Conservation (phyloP, 2,329 filamentous ascomycete species). For the Decorospora gaudefroyi region DNA sequence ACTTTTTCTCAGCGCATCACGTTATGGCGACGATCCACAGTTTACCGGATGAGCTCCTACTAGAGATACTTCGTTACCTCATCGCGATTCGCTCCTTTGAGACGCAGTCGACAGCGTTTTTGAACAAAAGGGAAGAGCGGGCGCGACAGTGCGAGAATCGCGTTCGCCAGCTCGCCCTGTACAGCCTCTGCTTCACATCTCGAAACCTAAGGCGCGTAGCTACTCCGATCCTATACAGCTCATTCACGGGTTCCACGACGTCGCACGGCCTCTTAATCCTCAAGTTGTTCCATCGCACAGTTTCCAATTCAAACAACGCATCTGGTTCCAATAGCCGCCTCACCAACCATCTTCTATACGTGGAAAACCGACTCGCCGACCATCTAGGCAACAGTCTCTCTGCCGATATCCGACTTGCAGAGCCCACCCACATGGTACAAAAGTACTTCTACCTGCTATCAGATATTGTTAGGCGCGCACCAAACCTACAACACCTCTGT, state of each 20-base stretch:
- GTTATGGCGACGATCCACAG: conserved; percentile 2
- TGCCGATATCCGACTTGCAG: conserved; percentile 10
- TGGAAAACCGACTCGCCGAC: conserved; percentile 35
- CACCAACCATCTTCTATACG: conserved; percentile 22
- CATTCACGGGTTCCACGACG: conserved; percentile 27
- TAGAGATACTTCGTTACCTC: conserved; percentile 22
- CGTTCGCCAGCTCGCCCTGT: conserved; percentile 18
- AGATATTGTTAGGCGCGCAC: conserved; percentile 17
- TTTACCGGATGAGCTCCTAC: conserved; percentile 33
- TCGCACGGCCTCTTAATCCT: conserved; percentile 20
- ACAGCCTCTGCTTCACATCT: conserved; percentile 28
- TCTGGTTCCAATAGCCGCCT: conserved; percentile 5
- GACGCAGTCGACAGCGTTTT: conserved; percentile 29
- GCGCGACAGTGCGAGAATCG: conserved; percentile 33
- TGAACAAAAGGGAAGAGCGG: conserved; percentile 19
- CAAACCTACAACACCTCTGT: conserved; percentile 30
- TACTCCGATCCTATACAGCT: conserved; percentile 30
- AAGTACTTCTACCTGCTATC: conserved; percentile 31
- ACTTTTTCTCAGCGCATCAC: no score
- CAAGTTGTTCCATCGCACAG: conserved; percentile 22
- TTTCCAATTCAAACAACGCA: conserved; percentile 1
- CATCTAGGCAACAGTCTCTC: conserved; percentile 25
- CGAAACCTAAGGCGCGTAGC: conserved; percentile 23
- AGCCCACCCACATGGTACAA: conserved; percentile 5
- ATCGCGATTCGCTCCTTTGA: conserved; percentile 26